Evolutionary conservation across 352 stramenopile species (phyloP).

Genomic region (Saprolegnia parasitica): DNA sequence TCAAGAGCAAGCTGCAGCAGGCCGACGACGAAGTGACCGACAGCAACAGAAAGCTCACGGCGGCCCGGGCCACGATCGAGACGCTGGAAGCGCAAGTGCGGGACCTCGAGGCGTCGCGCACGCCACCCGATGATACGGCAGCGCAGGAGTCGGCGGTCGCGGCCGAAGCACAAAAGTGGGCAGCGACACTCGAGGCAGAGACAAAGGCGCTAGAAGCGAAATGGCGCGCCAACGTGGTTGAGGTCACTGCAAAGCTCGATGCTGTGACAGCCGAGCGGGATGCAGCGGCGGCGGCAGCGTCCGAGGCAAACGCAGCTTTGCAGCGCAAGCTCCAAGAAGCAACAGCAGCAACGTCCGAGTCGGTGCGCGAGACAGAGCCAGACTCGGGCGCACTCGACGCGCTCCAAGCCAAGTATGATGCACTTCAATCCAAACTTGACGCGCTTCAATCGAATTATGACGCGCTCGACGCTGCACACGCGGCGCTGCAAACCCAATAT

Average conservation of each 20-base stretch:
- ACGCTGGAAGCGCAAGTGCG: constrained; percentile 15
- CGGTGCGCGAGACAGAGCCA: not conserved
- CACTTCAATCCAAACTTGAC: not conserved
- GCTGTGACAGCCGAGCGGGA: constrained; percentile 31
- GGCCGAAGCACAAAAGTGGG: constrained; percentile 11
- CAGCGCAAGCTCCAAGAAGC: not conserved
- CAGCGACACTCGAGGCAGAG: constrained; percentile 7
- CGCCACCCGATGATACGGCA: constrained; percentile 8
- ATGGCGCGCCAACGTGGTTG: not conserved
- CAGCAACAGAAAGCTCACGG: not conserved
- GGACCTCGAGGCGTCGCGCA: constrained; percentile 26
- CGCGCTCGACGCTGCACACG: not conserved
- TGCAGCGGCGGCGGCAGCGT: not conserved
- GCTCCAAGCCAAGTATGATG: not conserved
- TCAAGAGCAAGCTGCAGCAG: constrained; percentile 20
- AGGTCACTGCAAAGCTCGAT: not conserved
- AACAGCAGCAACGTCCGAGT: not conserved
- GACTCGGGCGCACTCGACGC: not conserved
- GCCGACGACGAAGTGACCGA: constrained; percentile 22
- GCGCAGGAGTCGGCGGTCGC: constrained; percentile 2
- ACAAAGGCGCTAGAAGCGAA: constrained; percentile 11
- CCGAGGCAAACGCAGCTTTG: not conserved
- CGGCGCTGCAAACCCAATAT: not conserved
- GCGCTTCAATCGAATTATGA: not conserved
- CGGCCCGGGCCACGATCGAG: not conserved